Evolutionary conservation across 1,284 basidiomycete genomes (phyloP).

Genomic region (Crucibulum parvulum): DNA sequence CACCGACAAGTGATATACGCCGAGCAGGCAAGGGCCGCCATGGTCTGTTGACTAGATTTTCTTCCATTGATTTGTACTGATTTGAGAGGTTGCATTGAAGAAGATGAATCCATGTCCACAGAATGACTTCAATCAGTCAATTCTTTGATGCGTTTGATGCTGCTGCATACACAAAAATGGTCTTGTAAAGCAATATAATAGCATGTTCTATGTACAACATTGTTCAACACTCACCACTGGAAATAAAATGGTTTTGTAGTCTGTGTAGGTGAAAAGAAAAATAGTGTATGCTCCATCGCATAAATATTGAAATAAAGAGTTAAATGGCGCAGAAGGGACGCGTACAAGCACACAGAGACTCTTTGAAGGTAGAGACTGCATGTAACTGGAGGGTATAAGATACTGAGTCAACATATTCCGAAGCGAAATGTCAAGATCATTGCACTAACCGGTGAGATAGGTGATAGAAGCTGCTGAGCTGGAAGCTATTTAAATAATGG

Average conservation of each 20-base stretch:
- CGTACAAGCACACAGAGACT: too few species aligned
- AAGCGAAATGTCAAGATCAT: too few species aligned
- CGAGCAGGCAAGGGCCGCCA: constrained; percentile 43
- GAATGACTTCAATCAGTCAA: background rate
- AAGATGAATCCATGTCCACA: constrained; percentile 53
- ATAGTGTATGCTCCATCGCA: too few species aligned
- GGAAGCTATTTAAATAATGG: too few species aligned
- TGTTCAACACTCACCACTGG: constrained; percentile 35
- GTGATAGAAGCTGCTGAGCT: too few species aligned
- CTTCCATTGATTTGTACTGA: constrained; percentile 36
- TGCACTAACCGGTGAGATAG: too few species aligned
- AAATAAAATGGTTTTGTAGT: constrained; percentile 43
- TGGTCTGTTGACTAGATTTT: constrained; percentile 40
- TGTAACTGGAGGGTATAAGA: too few species aligned
- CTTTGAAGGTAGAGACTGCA: too few species aligned
- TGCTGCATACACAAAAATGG: background rate
- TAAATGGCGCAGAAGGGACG: too few species aligned
- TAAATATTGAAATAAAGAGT: too few species aligned
- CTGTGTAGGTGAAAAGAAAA: constrained; percentile 40
- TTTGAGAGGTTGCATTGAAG: constrained; percentile 50
- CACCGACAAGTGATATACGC: constrained; percentile 22
- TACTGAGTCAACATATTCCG: too few species aligned
- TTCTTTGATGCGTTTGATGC: background rate
- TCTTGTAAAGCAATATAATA: constrained; percentile 12
- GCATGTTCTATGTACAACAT: background rate